Conservation (phyloP, 164 flowering plant species). For the Aristolochia contorta region DNA sequence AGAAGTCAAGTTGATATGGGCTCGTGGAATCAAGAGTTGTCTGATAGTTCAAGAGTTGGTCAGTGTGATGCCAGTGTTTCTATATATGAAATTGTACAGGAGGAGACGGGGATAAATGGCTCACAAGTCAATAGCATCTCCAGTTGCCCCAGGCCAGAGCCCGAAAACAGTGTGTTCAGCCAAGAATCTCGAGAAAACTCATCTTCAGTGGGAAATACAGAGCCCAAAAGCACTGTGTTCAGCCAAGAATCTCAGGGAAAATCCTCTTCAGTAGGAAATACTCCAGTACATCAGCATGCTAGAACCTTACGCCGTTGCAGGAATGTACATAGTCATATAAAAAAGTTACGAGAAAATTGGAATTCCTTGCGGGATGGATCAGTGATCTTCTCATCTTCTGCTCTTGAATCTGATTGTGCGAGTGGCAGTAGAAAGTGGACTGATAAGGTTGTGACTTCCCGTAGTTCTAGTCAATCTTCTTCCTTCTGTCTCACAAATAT, state of each 20-base stretch:
- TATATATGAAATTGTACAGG: slow-evolving; percentile 35
- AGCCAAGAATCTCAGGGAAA: not conserved
- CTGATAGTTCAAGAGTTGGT: not conserved
- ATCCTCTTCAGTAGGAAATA: slow-evolving; percentile 4
- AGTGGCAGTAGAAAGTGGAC: slow-evolving; percentile 3
- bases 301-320: slow-evolving; percentile 40
- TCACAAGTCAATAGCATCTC: not conserved
- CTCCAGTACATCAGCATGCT: slow-evolving; percentile 21
- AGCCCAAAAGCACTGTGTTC: not conserved
- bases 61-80: slow-evolving; percentile 20
- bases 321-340: slow-evolving; percentile 38
- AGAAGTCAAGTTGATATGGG: slow-evolving; percentile 16
- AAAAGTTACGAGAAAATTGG: slow-evolving; percentile 60
- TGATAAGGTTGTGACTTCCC: not conserved
- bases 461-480: slow-evolving; percentile 7
- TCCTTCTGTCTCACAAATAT: slow-evolving; percentile 14
- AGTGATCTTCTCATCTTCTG: slow-evolving; percentile 33
- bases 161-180: too few species aligned
- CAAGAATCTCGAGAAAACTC: too few species aligned
- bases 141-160: too few species aligned
- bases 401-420: slow-evolving; percentile 7
- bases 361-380: slow-evolving; percentile 43
- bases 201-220: not conserved
- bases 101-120: slow-evolving; percentile 3
- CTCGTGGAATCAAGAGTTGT: slow-evolving; percentile 1